Evolutionary conservation across 192 early-diverging fungal genomes (phyloP).

Genomic region (Rhizoclosmatium globosum): DNA sequence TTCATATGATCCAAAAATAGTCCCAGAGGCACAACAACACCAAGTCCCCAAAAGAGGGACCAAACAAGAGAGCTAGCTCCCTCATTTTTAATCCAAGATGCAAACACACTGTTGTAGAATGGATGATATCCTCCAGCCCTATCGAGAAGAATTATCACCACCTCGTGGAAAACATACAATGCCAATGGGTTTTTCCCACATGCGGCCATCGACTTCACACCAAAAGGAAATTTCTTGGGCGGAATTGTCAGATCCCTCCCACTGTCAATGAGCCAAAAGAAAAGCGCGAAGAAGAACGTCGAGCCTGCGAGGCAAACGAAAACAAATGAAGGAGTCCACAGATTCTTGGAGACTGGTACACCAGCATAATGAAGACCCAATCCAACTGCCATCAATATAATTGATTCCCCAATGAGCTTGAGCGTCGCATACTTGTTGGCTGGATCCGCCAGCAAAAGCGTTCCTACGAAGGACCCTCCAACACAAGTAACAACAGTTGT

Average conservation of each 20-base stretch:
- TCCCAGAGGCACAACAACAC: slow-evolving; percentile 20
- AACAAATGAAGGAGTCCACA: slow-evolving; percentile 63
- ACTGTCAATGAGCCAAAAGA: slow-evolving; percentile 49
- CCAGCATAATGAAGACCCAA: slow-evolving; percentile 15
- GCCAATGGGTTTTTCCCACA: slow-evolving; percentile 58
- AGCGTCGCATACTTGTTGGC: slow-evolving; percentile 12
- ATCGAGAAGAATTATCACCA: slow-evolving; percentile 20
- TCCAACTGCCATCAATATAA: background rate
- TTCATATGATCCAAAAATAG: slow-evolving; percentile 24
- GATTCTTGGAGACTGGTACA: slow-evolving; percentile 58
- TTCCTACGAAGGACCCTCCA: slow-evolving; percentile 56
- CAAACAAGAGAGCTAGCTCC: slow-evolving; percentile 31
- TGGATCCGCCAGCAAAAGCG: background rate
- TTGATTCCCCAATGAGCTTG: background rate
- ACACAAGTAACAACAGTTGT: slow-evolving; percentile 51
- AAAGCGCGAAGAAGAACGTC: slow-evolving; percentile 27
- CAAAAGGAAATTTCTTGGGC: background rate
- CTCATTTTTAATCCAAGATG: background rate
- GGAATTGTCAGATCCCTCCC: slow-evolving; percentile 1
- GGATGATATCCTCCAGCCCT: background rate
- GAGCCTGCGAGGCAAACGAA: slow-evolving; percentile 45
- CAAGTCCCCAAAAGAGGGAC: slow-evolving; percentile 24
- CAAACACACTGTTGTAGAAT: slow-evolving; percentile 14
- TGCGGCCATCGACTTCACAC: background rate
- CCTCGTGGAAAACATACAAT: slow-evolving; percentile 52